Base-by-base conservation (phyloP, 371 early-diverging fungal species). In the Basidiobolus meristosporus region DNA sequence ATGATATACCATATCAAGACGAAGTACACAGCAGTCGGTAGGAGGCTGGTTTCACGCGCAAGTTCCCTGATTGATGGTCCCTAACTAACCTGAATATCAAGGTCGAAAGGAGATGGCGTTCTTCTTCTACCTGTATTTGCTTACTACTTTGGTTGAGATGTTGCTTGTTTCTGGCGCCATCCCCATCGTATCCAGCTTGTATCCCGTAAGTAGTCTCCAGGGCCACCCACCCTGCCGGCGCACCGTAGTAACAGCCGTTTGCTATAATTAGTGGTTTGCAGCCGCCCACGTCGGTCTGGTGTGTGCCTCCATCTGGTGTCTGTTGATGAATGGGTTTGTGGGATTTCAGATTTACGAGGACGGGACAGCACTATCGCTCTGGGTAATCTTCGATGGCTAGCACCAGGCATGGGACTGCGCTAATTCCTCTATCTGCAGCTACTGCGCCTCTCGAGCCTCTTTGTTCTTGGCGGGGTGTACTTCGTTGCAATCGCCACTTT, bases 1-100 rank as follows among this genome's bases (percentile, higher is more conserved):
- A 96, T 96, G 97, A 90, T 96, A 53, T 82, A 78, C 53, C 91
- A 93, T 55, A 82, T 96, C 53, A 79, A 82, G 51, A 76, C 82
- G 18, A 96, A 96, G 66, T 92, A 90, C 61, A 96, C 93, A 7
- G 97, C 97, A 20, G 90, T 96, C 34, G 95, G 93, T 78, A 63
- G 56, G 70, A n/a, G n/a, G n/a, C n/a, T n/a, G n/a, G n/a, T n/a
- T n/a, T 56, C 21, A 16, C 20, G 16, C 20, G 20, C 41, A 10
- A 23, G 3, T 16, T 2, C 6, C 4, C 10, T 5, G 28, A 21
- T 5, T 21, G 16, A 35, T 20, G 16, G 36, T 17, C 2, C 11
- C 16, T 38, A 14, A 12, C n/a, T n/a, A 10, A 15, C 15, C n/a
- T 37, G 11, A 19, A 26, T 45, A 14, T 48, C 11, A 56, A 82